Evolutionary conservation across 2,329 filamentous ascomycete genomes (phyloP).

Genomic region (Oidium heveae): DNA sequence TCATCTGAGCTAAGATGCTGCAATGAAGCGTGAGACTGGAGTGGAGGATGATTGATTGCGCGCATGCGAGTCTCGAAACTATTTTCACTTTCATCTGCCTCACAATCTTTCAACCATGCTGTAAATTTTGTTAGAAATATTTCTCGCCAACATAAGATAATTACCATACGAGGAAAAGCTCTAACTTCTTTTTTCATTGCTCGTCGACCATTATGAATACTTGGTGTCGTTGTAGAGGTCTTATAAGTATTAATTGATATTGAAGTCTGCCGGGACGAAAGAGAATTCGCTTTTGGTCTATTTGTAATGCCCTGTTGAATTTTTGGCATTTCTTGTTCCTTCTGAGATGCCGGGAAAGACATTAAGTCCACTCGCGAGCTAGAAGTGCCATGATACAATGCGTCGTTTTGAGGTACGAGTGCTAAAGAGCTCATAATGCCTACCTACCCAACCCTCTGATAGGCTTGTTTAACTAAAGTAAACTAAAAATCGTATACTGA

Average conservation of each 20-base stretch:
- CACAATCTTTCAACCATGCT: conserved; percentile 15
- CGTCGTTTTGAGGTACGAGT: too few relatives aligned
- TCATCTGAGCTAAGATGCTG: conserved; percentile 9
- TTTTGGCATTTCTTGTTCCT: conserved; percentile 2
- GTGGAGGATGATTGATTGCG: conserved; percentile 7
- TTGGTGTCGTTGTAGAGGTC: too few relatives aligned
- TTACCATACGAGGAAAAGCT: conserved; percentile 11
- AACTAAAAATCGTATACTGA: too few relatives aligned
- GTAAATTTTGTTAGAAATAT: conserved; percentile 3
- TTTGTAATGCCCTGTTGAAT: conserved; percentile 4
- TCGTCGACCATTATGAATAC: conserved; percentile 5
- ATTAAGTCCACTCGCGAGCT: conserved; percentile 4
- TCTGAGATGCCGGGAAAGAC: conserved; percentile 7
- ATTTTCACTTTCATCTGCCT: conserved; percentile 8
- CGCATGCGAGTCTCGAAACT: conserved; percentile 5
- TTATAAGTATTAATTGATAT: conserved; percentile 7
- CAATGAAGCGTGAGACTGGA: conserved; percentile 10
- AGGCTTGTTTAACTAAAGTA: too few relatives aligned
- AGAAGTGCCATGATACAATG: too few relatives aligned
- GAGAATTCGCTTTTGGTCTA: conserved; percentile 8
- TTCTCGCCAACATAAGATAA: not conserved
- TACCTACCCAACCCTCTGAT: too few relatives aligned
- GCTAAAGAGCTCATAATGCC: too few relatives aligned
- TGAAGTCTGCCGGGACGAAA: conserved; percentile 10
- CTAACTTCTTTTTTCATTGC: conserved; percentile 9